Conservation (phyloP, 345 rosid species). For the Eucalyptus pauciflora region DNA sequence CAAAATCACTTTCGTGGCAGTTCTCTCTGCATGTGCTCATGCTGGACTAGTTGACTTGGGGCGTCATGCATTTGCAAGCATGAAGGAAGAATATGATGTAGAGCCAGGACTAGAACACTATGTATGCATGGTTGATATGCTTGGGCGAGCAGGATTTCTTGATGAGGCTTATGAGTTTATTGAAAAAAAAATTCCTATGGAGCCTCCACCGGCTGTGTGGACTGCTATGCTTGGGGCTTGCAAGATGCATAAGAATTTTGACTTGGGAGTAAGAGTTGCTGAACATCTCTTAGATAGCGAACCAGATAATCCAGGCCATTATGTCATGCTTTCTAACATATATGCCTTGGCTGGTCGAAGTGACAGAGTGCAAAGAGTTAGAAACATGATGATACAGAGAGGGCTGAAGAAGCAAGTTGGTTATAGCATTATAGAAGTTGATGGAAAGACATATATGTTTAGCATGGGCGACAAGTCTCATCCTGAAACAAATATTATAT, state of each 20-base stretch:
- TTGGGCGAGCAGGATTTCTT: constrained; percentile 70
- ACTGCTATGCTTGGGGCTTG: constrained; percentile 96
- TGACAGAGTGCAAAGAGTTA: constrained; percentile 50
- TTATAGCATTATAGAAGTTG: constrained; percentile 51
- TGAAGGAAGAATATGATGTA: constrained; percentile 29
- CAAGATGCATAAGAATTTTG: constrained; percentile 76
- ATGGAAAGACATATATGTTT: constrained; percentile 41
- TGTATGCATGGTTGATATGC: constrained; percentile 82
- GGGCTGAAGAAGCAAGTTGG: constrained; percentile 70
- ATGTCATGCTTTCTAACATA: constrained; percentile 77
- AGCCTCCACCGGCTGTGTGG: constrained; percentile 67
- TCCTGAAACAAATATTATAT: constrained; percentile 39
- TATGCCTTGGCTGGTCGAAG: constrained; percentile 67
- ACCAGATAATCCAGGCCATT: constrained; percentile 86
- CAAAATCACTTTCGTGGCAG: constrained; percentile 60
- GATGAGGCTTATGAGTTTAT: constrained; percentile 53
- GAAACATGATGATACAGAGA: constrained; percentile 55
- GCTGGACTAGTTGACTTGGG: constrained; percentile 63
- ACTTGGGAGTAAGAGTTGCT: constrained; percentile 64
- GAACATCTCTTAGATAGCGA: constrained; percentile 56
- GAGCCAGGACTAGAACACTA: constrained; percentile 64
- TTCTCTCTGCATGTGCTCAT: constrained; percentile 79
- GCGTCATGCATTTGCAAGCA: constrained; percentile 30
- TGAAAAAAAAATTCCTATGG: constrained; percentile 20
- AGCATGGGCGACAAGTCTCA: constrained; percentile 74